Evolutionary conservation across 176 grass and related monocot genomes (phyloP).

Genomic region (Carex parvula): DNA sequence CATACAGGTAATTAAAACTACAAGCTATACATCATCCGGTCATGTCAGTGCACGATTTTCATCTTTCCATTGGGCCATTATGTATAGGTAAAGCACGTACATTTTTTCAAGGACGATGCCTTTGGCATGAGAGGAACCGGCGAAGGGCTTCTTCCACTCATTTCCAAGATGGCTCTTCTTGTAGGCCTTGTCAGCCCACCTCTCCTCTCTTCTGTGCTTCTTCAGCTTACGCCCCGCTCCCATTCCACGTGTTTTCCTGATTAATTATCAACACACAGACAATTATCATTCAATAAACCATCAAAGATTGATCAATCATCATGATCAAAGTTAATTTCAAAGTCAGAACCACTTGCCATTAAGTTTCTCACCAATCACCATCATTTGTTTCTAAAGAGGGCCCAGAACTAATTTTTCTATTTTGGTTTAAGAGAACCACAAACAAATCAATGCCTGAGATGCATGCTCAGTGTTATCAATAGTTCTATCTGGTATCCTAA

Average conservation of each 20-base stretch:
- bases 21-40: neutral
- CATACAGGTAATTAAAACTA: neutral
- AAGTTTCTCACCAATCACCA: too few relatives aligned
- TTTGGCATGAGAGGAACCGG: constrained; percentile 74
- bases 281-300: neutral
- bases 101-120: constrained; percentile 82
- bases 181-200: constrained; percentile 75
- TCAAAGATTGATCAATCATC: neutral
- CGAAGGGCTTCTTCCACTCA: constrained; percentile 82
- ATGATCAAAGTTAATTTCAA: neutral
- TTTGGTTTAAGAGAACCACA: neutral
- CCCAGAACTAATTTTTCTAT: neutral
- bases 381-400: neutral
- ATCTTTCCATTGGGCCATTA: neutral
- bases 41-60: neutral
- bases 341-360: neutral
- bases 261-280: neutral
- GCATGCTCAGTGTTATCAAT: neutral
- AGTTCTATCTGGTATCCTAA: neutral
- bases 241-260: constrained; percentile 72
- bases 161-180: constrained; percentile 78
- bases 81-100: constrained; percentile 13
- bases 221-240: constrained; percentile 77
- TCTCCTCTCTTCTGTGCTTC: constrained; percentile 61
- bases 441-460: neutral